Evolutionary conservation across 2,329 filamentous ascomycete species (phyloP), one percentile per base, ranked within the genome.

Genomic region (Claviceps paspali): DNA sequence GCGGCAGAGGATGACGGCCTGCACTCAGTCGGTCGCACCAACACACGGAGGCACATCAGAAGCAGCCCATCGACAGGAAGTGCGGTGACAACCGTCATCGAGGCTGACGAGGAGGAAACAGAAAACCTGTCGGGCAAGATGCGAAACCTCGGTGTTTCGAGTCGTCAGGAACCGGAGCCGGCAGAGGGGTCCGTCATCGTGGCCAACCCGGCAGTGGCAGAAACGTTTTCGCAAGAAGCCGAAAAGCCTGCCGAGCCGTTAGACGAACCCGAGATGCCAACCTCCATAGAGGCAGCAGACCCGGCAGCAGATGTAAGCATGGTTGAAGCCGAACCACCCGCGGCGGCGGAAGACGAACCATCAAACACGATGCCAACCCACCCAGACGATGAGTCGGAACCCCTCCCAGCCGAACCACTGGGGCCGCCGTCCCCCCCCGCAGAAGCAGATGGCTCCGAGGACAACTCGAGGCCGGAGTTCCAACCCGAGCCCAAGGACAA

Each of bases 41-140:
- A 84, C 49, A 88, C 84, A 5, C 77, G 87, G 52, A 72, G 85
- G 44, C 85, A 94, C 55, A 79, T 75, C 46, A 69, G 84, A 49
- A 82, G 83, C 54, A 87, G 79, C 45, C 81, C 82, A 18, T 88
- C 82, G 11, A 79, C 81, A 11, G 79, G 82, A 34, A 84, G 79
- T 37, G 72, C 79, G 4, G 81, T 94, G 15, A 76, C 78, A 1
- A 91, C 84, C 0, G 85, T 93, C 11, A 70, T 84, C 26, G 85
- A 93, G 53, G 76, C 84, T 35, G 78, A 82, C 38, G 85, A 92
- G 49, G 86, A 93, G 42, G 75, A 81, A 14, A 48, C 60, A 14
- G 57, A 61, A 2, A 61, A 65, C 18, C 55, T 70, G 17, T 57
- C 63, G 15, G 59, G 59, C 38, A 67, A 57, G 45, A 47, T 75